Percentiles rank a stretch among this genome's conserved stretches.
Conservation (phyloP, 257 asterid genomes). For the Leonotis leonurus region DNA sequence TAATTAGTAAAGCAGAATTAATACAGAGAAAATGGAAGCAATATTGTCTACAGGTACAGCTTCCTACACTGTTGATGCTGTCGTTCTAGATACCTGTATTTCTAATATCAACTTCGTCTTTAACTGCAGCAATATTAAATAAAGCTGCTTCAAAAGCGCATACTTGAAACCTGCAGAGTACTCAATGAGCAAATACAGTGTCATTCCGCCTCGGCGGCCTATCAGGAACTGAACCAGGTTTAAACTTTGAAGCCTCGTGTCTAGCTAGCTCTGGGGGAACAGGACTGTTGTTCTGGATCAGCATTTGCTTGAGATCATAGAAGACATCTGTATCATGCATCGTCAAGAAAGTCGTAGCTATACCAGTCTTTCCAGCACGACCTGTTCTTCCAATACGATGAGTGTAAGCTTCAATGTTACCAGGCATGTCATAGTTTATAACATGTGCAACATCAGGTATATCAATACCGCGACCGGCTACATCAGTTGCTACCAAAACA, state of each 20-base stretch:
- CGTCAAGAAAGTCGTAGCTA: slow-evolving; percentile 56
- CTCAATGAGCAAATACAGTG: too few relatives aligned
- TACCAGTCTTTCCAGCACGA: slow-evolving; percentile 63
- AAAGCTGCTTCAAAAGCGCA: too few relatives aligned
- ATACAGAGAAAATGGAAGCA: neutral
- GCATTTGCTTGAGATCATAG: slow-evolving; percentile 55
- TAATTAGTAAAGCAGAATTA: neutral
- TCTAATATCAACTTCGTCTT: neutral
- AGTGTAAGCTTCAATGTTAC: slow-evolving; percentile 43
- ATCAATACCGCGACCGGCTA: slow-evolving; percentile 62
- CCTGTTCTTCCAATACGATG: slow-evolving; percentile 62
- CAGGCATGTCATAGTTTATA: slow-evolving; percentile 50
- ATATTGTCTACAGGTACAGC: neutral
- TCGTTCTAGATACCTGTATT: neutral
- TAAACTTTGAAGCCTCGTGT: slow-evolving; percentile 40
- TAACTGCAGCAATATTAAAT: neutral
- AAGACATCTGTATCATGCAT: slow-evolving; percentile 45
- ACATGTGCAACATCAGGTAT: slow-evolving; percentile 58
- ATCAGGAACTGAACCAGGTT: slow-evolving; percentile 36
- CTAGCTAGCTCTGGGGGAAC: slow-evolving; percentile 43
- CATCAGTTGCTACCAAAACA: slow-evolving; percentile 55
- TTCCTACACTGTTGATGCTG: neutral
- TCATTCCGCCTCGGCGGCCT: slow-evolving; percentile 31
- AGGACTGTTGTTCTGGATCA: slow-evolving; percentile 41
- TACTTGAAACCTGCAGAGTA: neutral